Evolutionary conservation across 257 asterid species (phyloP), one percentile per base, ranked within the genome.

Genomic region (Coffea eugenioides): DNA sequence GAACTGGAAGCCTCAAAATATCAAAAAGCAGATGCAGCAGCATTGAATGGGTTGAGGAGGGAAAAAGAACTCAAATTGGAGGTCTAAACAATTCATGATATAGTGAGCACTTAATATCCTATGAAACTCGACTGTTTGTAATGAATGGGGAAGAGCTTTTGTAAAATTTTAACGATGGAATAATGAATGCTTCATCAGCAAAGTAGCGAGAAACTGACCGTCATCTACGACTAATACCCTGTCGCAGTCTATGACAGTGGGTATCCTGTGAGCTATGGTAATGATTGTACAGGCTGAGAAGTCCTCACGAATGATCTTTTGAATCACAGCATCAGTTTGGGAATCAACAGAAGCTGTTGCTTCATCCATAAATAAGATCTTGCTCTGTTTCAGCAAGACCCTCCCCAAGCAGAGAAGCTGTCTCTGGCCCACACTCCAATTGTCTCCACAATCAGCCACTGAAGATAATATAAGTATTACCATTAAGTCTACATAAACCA

Each of bases 261-360:
- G 97, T 74, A 93, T 92, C 66, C 98, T 86, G 82, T 92, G 98
- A 56, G 98, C 98, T 21, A 92, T 90, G 13, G 92, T 93, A 66
- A 93, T 86, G 10, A 90, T 84, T 0, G 96, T 93, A 86, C 94
- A 93, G 6, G 85, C 69, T 0, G 80, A 15, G 83, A 93, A 93
- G 74, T 93, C 92, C 41, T 88, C 89, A 0, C 94, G 89, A 62
- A 93, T 90, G 80, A 90, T 89, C 73, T 82, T 83, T 65, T 93
- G 96, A 73, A 93, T 93, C 52, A 85, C 86, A 9, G 81, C 87
- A 71, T 93, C 98, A 3, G 98, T 93, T 41, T 90, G 91, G 3
- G 98, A 90, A 84, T 93, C 97, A 25, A 93, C 94, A 0, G 98
- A 93, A 14, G 98, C 98, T 0, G 98, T 93, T 34, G 98, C 98